Conservation (phyloP, 495 filamentous ascomycete genomes). For the Penicillium cataractarum region DNA sequence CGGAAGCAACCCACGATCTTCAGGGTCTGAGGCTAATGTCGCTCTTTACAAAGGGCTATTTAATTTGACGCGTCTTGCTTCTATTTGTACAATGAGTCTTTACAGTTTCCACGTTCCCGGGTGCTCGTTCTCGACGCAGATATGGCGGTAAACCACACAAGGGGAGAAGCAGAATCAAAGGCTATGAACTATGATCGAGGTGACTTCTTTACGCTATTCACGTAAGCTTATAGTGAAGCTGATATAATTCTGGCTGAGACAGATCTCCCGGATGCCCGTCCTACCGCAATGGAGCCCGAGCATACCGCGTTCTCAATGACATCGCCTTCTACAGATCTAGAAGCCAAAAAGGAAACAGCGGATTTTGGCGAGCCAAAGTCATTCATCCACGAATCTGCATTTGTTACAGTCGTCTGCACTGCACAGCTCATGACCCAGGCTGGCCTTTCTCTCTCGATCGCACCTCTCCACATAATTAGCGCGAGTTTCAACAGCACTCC, state of each 20-base stretch:
- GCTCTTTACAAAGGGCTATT: no score
- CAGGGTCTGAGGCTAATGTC: neutral
- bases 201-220: neutral
- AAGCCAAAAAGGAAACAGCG: conserved; percentile 11
- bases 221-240: neutral
- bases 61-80: neutral
- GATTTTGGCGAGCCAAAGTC: conserved; percentile 14
- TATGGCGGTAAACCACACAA: neutral
- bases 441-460: conserved; percentile 20
- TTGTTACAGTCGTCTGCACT: conserved; percentile 13
- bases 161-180: neutral
- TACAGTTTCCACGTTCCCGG: neutral
- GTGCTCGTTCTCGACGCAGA: neutral
- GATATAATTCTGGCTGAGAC: neutral
- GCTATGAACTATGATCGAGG: conserved; percentile 2
- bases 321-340: conserved; percentile 3
- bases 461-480: conserved; percentile 17
- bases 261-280: neutral
- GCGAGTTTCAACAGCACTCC: conserved; percentile 19
- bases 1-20: neutral
- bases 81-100: neutral
- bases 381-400: conserved; percentile 13
- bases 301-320: neutral
- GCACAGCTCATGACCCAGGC: conserved; percentile 26
- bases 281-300: neutral